A percentile compares a stretch with the other conserved stretches of the same genome.
Conservation (phyloP, 2,329 filamentous ascomycete species). For the Aspergillus tubingensis region DNA sequence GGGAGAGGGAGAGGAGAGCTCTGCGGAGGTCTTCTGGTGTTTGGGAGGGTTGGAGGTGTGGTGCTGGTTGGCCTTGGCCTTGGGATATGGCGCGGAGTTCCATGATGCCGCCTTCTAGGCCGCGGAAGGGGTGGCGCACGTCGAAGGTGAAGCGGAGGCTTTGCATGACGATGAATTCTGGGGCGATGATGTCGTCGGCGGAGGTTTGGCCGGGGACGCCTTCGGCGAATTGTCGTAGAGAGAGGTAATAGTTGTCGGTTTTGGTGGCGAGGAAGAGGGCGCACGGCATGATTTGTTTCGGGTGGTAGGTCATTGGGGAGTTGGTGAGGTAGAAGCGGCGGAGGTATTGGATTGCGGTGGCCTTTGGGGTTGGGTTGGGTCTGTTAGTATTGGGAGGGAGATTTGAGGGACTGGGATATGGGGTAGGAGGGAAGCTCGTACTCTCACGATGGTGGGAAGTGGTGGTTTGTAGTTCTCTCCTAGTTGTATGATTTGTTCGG, state of each 20-base stretch:
- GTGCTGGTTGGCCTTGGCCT: constrained; percentile 52
- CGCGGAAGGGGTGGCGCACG: constrained; percentile 85
- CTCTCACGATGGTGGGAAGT: constrained; percentile 62
- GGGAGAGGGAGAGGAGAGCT: constrained; percentile 32
- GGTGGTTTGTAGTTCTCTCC: constrained; percentile 59
- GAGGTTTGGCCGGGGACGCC: constrained; percentile 71
- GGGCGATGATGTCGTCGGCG: constrained; percentile 79
- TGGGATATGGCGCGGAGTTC: constrained; percentile 71
- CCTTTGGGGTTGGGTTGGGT: constrained; percentile 41
- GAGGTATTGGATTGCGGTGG: constrained; percentile 85
- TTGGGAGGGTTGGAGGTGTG: constrained; percentile 30
- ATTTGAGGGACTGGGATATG: neutral
- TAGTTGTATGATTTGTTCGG: constrained; percentile 59
- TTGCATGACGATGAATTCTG: constrained; percentile 91
- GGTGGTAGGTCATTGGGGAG: constrained; percentile 94
- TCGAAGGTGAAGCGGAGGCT: constrained; percentile 92
- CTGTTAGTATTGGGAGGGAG: neutral
- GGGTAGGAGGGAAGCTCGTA: constrained; percentile 33
- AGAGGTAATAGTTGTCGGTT: constrained; percentile 79
- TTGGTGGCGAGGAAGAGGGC: constrained; percentile 93
- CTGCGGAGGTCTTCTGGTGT: constrained; percentile 35
- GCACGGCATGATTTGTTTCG: constrained; percentile 83
- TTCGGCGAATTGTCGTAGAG: constrained; percentile 66
- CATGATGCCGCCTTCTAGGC: constrained; percentile 81
- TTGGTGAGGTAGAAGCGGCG: constrained; percentile 95